phyloP scores from a whole-genome alignment of 2,329 filamentous ascomycete genomes.

The Diplodia mutila region DNA sequence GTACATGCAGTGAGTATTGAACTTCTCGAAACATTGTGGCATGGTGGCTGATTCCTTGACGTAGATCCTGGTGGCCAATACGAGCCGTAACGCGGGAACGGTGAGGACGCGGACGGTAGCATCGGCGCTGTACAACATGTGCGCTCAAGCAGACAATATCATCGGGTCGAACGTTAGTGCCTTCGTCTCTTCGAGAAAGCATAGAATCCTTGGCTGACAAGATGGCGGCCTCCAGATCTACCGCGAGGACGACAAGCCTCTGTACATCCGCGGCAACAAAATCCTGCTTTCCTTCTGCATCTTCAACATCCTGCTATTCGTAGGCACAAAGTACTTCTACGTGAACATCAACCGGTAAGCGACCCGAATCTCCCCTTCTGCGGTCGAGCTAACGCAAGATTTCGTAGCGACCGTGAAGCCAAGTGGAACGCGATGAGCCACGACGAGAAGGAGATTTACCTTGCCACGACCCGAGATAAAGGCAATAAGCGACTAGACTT shows the following conservation, averaged over 20 bases:
- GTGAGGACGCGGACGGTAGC: constrained; percentile 66
- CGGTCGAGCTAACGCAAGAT: not conserved
- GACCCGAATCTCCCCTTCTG: constrained; percentile 22
- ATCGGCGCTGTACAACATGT: constrained; percentile 64
- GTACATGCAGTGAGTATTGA: constrained; percentile 49
- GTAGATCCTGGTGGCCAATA: constrained; percentile 61
- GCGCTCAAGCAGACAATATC: constrained; percentile 46
- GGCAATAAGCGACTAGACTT: constrained; percentile 48
- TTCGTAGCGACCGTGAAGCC: constrained; percentile 40
- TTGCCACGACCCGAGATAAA: constrained; percentile 44
- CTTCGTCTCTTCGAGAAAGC: constrained; percentile 27
- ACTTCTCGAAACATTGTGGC: too few species aligned
- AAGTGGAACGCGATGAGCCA: constrained; percentile 55
- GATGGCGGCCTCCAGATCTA: constrained; percentile 46
- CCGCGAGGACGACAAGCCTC: constrained; percentile 57
- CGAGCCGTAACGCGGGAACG: constrained; percentile 64
- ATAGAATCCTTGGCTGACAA: constrained; percentile 30
- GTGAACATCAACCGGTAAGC: constrained; percentile 48
- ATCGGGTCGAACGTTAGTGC: constrained; percentile 35
- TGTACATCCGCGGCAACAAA: constrained; percentile 58
- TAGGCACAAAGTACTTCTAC: constrained; percentile 57
- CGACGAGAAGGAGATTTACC: constrained; percentile 55
- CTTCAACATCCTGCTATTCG: constrained; percentile 53
- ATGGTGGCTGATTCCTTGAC: not conserved
- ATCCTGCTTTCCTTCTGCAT: constrained; percentile 55